Base-by-base conservation (phyloP, 169 alveolate species). In the Cryptosporidium tyzzeri region DNA sequence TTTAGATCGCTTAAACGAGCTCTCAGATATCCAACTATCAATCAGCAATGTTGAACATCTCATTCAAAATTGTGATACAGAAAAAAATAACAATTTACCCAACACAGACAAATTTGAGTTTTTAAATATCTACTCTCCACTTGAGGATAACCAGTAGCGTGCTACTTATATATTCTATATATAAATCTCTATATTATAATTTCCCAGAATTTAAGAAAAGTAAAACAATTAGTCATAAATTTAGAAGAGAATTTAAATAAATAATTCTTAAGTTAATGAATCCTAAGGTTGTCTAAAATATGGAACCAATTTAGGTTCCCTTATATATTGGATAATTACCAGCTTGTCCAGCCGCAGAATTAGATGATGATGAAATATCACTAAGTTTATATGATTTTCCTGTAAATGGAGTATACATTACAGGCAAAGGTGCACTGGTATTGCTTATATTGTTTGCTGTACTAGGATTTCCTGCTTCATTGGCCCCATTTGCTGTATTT, bases 351-450 rank as follows among this genome's bases (percentile, higher is more conserved):
- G 26, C 33, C 33, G 14, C 37, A 37, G 51, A 65, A 29, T 8
- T 65, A 9, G 48, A 37, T n/a, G 89, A 37, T 35, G 89, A 62
- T 10, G 89, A 80, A 21, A 65, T 37, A 16, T 80, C 89, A 62
- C 89, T 80, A 41, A 80, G 59, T 26, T 67, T 80, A 26, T 80
- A 80, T 39, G 89, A 41, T 33, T 70, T 80, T 18, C 89, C 89
- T n/a, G 89, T 62, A 53, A 80, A 80, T 14, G 89, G 89, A 26
- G 89, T 48, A 65, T 65, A 80, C 16, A 65, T 41, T 26, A 65
- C 58, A 41, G 50, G 41, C 0, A 69, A 18, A 31, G 29, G 53
- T 16, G 61, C 14, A 21, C 23, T 53, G n/a, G 62, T 35, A 59
- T 26, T 59, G 39, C 58, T 73, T 50, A 44, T 33, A 39, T 31